Evolutionary conservation across 2,329 filamentous ascomycete species (phyloP), one percentile per base, ranked within the genome.

Genomic region (Fusarium cicatricum): DNA sequence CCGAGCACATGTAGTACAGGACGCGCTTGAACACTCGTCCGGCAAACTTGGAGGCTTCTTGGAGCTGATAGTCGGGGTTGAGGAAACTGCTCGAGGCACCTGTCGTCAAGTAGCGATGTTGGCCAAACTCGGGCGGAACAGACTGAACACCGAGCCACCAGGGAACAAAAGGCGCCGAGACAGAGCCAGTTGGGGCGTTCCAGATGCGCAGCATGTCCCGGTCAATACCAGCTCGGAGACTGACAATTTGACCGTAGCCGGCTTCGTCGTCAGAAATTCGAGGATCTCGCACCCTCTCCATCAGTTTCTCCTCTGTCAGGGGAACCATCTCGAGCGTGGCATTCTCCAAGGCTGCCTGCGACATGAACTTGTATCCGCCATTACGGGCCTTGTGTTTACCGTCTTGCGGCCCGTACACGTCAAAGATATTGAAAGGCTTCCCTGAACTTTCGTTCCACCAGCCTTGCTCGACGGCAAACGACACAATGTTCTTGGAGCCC

Each of bases 311-410:
- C 16, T 67, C 64, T 0, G 64, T 67, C 11, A 67, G 11, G 0
- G 64, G 64, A 0, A 54, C 60, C 64, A 67, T 67, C 7, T 44
- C 52, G 2, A 66, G 47, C 0, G 65, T 66, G 0, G 65, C 62
- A 1, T 67, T 62, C 9, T 67, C 65, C 0, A 67, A 19, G 5
- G 62, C 64, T 0, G 64, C 64, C 15, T 67, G 64, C 0, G 64
- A 67, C 64, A 67, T 67, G 34, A 66, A 67, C 7, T 67, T 67
- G 42, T 67, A 67, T 2, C 64, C 64, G 17, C 64, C 64, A 3
- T 66, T 62, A 1, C 64, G 64, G 1, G 64, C 64, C 15, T 63
- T 67, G 21, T 67, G 61, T 2, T 42, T 52, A 17, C 64, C 54
- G 2, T 67, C 64, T 6, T 67, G 64, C 0, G 64, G 64, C 0